Evolutionary conservation across 2,329 filamentous ascomycete species (phyloP).

Genomic region (Colletotrichum graminicola): DNA sequence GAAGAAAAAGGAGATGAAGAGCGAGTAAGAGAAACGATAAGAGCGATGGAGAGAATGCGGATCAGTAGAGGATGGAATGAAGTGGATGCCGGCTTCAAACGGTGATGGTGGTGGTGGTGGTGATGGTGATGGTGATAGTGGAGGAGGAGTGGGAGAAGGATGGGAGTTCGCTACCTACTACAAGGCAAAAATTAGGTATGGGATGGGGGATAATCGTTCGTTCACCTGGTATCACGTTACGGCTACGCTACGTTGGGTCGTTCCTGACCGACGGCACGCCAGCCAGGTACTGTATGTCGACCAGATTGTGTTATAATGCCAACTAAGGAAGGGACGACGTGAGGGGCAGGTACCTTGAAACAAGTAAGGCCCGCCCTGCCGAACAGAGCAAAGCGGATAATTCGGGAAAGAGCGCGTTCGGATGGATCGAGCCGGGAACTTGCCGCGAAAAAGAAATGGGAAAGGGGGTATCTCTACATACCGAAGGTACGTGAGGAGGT

Average conservation of each 20-base stretch:
- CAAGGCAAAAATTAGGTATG: not conserved
- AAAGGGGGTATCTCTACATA: constrained; percentile 1
- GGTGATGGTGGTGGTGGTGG: too few relatives aligned
- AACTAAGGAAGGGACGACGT: not conserved
- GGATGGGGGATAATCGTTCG: not conserved
- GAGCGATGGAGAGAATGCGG: not conserved
- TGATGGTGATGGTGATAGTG: not conserved
- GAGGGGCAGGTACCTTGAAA: constrained; percentile 4
- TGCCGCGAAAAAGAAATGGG: constrained; percentile 1
- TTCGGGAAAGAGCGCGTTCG: constrained; percentile 26
- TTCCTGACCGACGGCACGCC: not conserved
- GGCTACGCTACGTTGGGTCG: not conserved
- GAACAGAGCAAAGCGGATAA: not conserved
- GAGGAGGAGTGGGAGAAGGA: not conserved
- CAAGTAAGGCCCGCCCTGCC: not conserved
- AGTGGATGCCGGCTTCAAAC: not conserved
- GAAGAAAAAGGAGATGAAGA: not conserved
- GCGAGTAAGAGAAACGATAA: not conserved
- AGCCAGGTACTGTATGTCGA: not conserved
- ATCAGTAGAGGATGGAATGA: not conserved
- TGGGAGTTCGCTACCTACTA: too few relatives aligned
- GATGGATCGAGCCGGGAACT: constrained; percentile 32
- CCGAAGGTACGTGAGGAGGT: too few relatives aligned
- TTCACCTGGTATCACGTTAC: constrained; percentile 5
- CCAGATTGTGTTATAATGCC: not conserved